Conservation (phyloP, 2,329 filamentous ascomycete genomes). For the Atkinsonella hypoxylon region DNA sequence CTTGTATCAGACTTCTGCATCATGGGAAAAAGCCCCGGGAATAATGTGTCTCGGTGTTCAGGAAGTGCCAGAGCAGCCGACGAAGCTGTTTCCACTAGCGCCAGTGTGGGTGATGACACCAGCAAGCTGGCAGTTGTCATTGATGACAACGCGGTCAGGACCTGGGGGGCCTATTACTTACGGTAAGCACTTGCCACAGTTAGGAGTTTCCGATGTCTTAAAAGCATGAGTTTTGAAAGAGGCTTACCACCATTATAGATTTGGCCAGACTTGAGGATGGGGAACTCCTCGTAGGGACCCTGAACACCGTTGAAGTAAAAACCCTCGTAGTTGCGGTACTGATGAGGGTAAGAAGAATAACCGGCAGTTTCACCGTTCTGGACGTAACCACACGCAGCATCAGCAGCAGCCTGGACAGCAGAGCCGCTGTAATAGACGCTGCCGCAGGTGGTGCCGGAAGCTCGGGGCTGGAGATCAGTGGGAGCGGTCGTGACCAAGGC, state of each 20-base stretch:
- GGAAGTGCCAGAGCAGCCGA: constrained; percentile 36
- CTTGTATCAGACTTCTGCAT: background rate
- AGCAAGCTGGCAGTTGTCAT: constrained; percentile 40
- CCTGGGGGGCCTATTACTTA: constrained; percentile 34
- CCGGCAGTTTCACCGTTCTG: constrained; percentile 13
- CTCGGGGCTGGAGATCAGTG: constrained; percentile 12
- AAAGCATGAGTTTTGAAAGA: background rate
- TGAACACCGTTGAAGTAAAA: constrained; percentile 20
- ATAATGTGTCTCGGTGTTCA: background rate
- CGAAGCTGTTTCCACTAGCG: constrained; percentile 55
- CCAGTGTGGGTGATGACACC: constrained; percentile 61
- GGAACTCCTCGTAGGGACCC: constrained; percentile 28
- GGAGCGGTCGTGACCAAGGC: constrained; percentile 18
- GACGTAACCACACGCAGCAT: constrained; percentile 16
- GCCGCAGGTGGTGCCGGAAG: constrained; percentile 19
- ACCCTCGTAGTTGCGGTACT: constrained; percentile 26
- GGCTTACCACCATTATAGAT: constrained; percentile 24
- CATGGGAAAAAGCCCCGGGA: background rate
- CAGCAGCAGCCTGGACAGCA: constrained; percentile 17
- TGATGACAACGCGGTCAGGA: constrained; percentile 53
- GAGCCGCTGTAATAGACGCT: constrained; percentile 15
- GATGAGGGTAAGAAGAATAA: constrained; percentile 25
- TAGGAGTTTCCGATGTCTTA: background rate
- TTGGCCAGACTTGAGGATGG: constrained; percentile 18
- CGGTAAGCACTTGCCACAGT: background rate